Evolutionary conservation across 176 grass and related monocot genomes (phyloP), one percentile per base, ranked within the genome.

Genomic region (Panicum miliaceum): DNA sequence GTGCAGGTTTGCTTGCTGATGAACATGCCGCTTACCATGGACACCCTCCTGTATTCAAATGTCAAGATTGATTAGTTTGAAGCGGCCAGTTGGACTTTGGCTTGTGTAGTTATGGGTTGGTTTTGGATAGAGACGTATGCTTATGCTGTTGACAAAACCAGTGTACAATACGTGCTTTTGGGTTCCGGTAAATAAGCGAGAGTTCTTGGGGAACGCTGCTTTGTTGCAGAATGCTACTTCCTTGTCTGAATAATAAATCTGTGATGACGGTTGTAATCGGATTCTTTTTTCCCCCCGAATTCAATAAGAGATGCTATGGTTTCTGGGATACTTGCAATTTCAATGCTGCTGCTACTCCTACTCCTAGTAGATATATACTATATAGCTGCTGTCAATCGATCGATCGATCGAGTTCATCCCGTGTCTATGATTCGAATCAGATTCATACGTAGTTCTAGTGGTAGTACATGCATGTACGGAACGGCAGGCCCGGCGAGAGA

Each of bases 11-110:
- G 87, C 87, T 81, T 90, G 67, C 92, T 96, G 50, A 75, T 92
- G 73, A 87, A 94, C 78, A 96, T 99, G 96, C 91, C 96, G 35
- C 83, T 99, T 59, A 99, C 93, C 34, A 92, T 78, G 84, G 96
- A 99, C 86, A 96, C 91, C 16, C 91, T 99, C 79, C 90, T 99
- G 38, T 99, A 99, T 77, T 96, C 93, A 53, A 99, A 99, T 53
- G 91, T 96, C 59, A 99, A 99, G 89, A 73, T 99, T 13, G 93
- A 99, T 94, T 96, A 85, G 82, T 82, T 86, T 78, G 16, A 38
- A 88, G 56, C 32, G 38, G n/a, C 37, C 1, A 32, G 29, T 32
- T 32, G 29, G 11, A 48, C 78, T 27, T 29, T 73, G 56, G 65
- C 57, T n/a, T 58, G n/a, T 82, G 43, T 63, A 61, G 41, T 51